Base-by-base conservation (phyloP, 2,329 filamentous ascomycete species). In the Monosporascus sp. region DNA sequence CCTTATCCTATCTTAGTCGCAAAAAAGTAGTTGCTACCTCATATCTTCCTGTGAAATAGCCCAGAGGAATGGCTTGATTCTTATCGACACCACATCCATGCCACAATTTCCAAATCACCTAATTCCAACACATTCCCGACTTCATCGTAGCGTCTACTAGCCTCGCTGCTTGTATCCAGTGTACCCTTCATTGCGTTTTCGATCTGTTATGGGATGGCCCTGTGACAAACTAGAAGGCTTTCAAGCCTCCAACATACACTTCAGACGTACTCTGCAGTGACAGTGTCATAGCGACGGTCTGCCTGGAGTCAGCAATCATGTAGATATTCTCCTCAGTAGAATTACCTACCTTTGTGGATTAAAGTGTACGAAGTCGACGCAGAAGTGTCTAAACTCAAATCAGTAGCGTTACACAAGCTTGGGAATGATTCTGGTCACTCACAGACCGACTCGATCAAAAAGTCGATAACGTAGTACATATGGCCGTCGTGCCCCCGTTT, bases 311-410 rank as follows among this genome's bases (percentile, higher is more conserved):
- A 69, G 61, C 27, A 49, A 3, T 20, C 8, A 20, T 9, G 18
- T 18, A 14, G 24, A 17, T 5, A 5, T 3, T 6, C 22, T 22
- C 3, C 20, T 34, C 4, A 27, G 31, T 15, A 14, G 6, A 6
- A 17, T 18, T 22, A 56, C 71, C 58, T 59, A 74, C 72, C 67
- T 49, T 75, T 70, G 53, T 73, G 70, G 7, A 76, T 61, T 34
- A 77, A 61, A 5, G 73, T 74, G 56, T 76, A 77, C 25, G 68
- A 64, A 0, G 72, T 75, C 5, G 68, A 72, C 0, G 71, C 72
- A 2, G 72, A 74, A 6, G 70, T 65, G 55, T 73, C 63, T 67
- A 37, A 17, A 7, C 8, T 44, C 24, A 18, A 49, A 20, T 37
- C 1, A 34, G 25, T 53, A 11, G 22, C 22, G 6, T 22, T 9